Conservation (phyloP, 768 basidiomycete genomes). For the Suillus bovinus region DNA sequence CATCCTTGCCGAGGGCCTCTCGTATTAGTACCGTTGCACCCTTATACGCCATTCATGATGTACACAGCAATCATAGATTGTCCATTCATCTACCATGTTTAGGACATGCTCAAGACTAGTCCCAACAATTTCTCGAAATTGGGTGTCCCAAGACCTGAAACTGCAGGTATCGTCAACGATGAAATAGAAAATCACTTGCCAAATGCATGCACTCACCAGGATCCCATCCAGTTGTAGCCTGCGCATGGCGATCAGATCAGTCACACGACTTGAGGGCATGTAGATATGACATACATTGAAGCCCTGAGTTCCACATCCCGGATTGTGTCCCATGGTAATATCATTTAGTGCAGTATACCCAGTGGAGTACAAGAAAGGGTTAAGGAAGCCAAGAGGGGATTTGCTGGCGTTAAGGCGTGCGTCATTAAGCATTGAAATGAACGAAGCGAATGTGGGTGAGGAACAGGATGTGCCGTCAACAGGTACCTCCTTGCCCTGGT, state of each 20-base stretch:
- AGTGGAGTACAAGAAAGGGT: slow-evolving; percentile 50
- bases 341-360: slow-evolving; percentile 49
- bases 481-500: slow-evolving; percentile 30
- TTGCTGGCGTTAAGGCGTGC: slow-evolving; percentile 35
- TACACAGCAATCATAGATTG: neutral
- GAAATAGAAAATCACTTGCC: slow-evolving; percentile 16
- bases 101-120: slow-evolving; percentile 30
- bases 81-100: neutral
- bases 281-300: slow-evolving; percentile 37
- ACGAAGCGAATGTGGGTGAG: slow-evolving; percentile 31
- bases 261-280: too few relatives aligned
- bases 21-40: neutral
- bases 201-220: slow-evolving; percentile 38
- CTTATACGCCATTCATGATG: neutral
- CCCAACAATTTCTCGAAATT: slow-evolving; percentile 48
- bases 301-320: slow-evolving; percentile 43
- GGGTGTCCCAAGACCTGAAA: slow-evolving; percentile 58
- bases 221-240: slow-evolving; percentile 60
- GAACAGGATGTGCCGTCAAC: slow-evolving; percentile 36
- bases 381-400: slow-evolving; percentile 41
- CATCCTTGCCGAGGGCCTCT: neutral
- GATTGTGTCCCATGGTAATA: slow-evolving; percentile 46
- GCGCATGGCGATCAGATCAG: neutral
- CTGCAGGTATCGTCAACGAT: slow-evolving; percentile 27
- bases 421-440: slow-evolving; percentile 42